Conservation (phyloP, 306 rosid genomes). For the Malus fusca region DNA sequence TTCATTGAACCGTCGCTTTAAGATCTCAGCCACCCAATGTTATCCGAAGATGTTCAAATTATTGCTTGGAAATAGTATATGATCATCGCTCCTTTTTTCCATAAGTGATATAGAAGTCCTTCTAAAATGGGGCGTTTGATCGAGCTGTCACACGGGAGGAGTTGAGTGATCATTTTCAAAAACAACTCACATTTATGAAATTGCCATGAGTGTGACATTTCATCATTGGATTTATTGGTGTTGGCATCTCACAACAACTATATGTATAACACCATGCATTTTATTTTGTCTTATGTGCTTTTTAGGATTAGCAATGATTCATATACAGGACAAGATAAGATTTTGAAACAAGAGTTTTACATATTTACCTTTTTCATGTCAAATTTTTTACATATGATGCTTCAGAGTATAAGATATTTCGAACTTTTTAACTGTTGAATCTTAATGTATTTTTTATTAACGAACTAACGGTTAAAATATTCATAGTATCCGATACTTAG, state of each 20-base stretch:
- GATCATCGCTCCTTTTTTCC: not conserved
- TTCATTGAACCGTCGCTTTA: not conserved
- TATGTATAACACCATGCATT: not conserved
- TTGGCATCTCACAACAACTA: not conserved
- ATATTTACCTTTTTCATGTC: not conserved
- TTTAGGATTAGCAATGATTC: slow-evolving; percentile 6
- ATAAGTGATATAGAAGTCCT: not conserved
- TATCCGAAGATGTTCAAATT: not conserved
- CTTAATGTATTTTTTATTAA: no score
- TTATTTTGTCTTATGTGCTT: slow-evolving; percentile 10
- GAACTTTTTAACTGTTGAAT: no score
- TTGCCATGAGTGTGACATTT: slow-evolving; percentile 9
- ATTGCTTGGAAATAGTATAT: not conserved
- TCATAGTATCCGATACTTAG: no score
- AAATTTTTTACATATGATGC: no score
- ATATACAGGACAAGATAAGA: not conserved
- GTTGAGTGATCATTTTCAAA: slow-evolving; percentile 21
- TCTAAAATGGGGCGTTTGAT: slow-evolving; percentile 2
- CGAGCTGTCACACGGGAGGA: slow-evolving; percentile 1
- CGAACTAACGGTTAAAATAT: no score
- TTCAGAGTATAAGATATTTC: no score
- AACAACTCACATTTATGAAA: slow-evolving; percentile 13
- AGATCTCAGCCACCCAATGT: not conserved
- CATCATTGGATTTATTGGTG: not conserved
- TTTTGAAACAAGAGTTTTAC: not conserved